A percentile compares a stretch with the other conserved stretches of the same genome.
These are phyloP conservation scores for Coprinopsis marcescibilis DNA, from an alignment of 768 basidiomycete genomes.

Conservation along the genomic window DNA sequence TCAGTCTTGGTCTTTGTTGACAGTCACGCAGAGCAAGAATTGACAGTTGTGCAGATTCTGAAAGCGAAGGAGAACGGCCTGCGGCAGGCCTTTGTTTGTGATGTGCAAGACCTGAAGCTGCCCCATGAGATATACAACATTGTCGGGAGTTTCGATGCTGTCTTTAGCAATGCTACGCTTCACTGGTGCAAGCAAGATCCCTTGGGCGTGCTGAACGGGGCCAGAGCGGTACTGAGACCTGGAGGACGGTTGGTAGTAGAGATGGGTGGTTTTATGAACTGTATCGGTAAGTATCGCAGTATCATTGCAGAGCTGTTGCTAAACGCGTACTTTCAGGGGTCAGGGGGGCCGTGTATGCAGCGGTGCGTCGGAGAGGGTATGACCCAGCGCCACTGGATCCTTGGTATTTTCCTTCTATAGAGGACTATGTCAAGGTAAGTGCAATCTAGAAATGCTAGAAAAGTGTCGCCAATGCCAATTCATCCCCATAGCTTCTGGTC, in stretches of 20 bases:
- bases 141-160: conserved; percentile 53
- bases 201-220: conserved; percentile 52
- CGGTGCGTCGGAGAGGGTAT: conserved; percentile 45
- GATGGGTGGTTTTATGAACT: conserved; percentile 74
- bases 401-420: conserved; percentile 77
- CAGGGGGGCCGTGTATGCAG: conserved; percentile 49
- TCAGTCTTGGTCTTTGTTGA: conserved; percentile 24
- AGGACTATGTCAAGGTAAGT: conserved; percentile 56
- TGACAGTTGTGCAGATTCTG: conserved; percentile 8
- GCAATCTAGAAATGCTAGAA: background rate
- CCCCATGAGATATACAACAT: conserved; percentile 24
- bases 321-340: conserved; percentile 42
- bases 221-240: conserved; percentile 55
- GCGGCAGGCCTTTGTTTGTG: conserved; percentile 41
- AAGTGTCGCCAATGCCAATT: background rate
- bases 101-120: conserved; percentile 44
- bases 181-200: conserved; percentile 87
- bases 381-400: conserved; percentile 63
- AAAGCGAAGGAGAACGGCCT: conserved; percentile 28
- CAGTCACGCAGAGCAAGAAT: background rate
- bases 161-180: conserved; percentile 74
- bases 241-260: conserved; percentile 73
- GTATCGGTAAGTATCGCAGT: conserved; percentile 41
- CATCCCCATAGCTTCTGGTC: conserved; percentile 42
- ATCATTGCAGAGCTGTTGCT: background rate